Base-by-base conservation (phyloP, 2,329 filamentous ascomycete species). In the Ceratocystis huliohia region DNA sequence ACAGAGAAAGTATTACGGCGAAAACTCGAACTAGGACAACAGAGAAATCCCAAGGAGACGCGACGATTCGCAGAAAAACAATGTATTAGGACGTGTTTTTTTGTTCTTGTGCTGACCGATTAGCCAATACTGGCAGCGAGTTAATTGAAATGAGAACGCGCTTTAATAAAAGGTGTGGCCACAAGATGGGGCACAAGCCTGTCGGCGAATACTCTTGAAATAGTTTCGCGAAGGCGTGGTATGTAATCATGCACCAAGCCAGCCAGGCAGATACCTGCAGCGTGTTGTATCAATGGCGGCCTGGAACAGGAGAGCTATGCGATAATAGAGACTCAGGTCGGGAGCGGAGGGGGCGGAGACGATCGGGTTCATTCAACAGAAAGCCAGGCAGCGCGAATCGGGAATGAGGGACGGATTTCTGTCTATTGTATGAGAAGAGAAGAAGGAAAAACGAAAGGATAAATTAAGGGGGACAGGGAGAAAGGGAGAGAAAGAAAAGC, bases 401-500 rank as follows among this genome's bases (percentile, higher is more conserved):
- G 56, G 56, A 20, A 30, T 59, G 10, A 30, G 28, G 22, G 53
- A 57, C 22, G n/a, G 25, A 15, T 22, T 8, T 56, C 30, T 59
- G 56, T 15, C 56, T 41, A 41, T 41, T 41, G 37, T 41, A 41
- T 41, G 37, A 41, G 13, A 13, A 41, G 37, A 41, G 37, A 41
- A 41, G 37, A 41, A 30, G 25, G 8, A 37, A 48, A 41, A 64
- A 56, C 13, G 20, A 25, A 56, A 37, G 28, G 30, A 59, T 59
- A 30, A 59, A 59, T 59, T 59, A 64, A 37, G 46, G 46, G 48
- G 62, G 62, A 30, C 13, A 50, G 25, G 41, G 44, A 33, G 41
- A 46, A 25, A 59, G 25, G 56, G 56, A n/a, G 28, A 59, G 28
- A 33, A 59, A 17, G 37, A 41, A 41, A 41, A 15, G 13, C 13